Evolutionary conservation across 2,329 filamentous ascomycete genomes (phyloP).

Genomic region (Diaporthe destruens): DNA sequence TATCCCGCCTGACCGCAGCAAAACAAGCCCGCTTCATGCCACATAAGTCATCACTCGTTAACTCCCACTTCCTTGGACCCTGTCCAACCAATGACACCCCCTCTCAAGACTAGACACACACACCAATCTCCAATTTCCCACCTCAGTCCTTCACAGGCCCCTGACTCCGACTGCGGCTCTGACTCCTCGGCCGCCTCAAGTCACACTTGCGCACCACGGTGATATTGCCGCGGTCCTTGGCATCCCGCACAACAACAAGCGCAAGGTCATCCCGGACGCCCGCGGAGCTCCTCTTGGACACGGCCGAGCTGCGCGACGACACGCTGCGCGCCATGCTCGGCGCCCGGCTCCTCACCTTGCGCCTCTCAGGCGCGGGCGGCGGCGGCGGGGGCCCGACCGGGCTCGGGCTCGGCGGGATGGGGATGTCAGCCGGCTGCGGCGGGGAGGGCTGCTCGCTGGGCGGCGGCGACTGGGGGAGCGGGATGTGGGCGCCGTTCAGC

Average conservation of each 20-base stretch:
- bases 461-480: neutral
- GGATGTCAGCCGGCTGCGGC: slow-evolving; percentile 4
- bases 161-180: slow-evolving; percentile 36
- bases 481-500: neutral
- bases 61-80: neutral
- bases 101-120: neutral
- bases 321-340: slow-evolving; percentile 40
- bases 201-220: slow-evolving; percentile 41
- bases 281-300: slow-evolving; percentile 8
- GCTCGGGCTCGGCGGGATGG: slow-evolving; percentile 27
- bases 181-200: slow-evolving; percentile 28
- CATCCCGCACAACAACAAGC: slow-evolving; percentile 40
- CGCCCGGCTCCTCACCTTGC: slow-evolving; percentile 39
- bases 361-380: neutral
- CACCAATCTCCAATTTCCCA: neutral
- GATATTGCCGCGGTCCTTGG: slow-evolving; percentile 36
- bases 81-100: too few species aligned
- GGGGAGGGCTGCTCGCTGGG: neutral
- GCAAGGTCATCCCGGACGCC: slow-evolving; percentile 38
- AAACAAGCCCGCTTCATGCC: neutral
- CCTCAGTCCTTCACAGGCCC: slow-evolving; percentile 37
- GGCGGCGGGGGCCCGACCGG: neutral
- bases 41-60: slow-evolving; percentile 25
- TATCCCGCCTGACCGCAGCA: neutral
- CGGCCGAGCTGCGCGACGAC: slow-evolving; percentile 38